phyloP scores from a whole-genome alignment of 2,329 filamentous ascomycete species.

The Neodidymelliopsis sp. region DNA sequence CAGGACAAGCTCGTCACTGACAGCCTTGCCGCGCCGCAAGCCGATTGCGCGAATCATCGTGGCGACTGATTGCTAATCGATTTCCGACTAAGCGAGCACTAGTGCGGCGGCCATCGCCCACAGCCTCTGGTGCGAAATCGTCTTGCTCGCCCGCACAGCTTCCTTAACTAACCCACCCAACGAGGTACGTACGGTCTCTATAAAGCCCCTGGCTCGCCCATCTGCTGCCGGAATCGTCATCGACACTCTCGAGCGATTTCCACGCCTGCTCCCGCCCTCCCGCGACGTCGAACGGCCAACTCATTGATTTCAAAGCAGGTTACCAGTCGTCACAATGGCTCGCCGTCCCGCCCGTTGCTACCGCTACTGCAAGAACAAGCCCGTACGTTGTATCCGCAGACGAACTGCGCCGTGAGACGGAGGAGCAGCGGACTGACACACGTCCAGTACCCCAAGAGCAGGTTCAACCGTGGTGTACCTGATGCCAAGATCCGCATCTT shows the following conservation, averaged over 20 bases:
- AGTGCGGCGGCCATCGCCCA: not conserved
- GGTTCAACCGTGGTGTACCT: constrained; percentile 99
- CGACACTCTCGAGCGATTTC: constrained; percentile 21
- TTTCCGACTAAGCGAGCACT: constrained; percentile 8
- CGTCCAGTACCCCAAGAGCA: constrained; percentile 97
- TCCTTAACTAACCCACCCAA: constrained; percentile 19
- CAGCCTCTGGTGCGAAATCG: constrained; percentile 10
- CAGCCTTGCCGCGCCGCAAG: not conserved
- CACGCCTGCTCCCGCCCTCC: constrained; percentile 8
- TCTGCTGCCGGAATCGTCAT: constrained; percentile 18
- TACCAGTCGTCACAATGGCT: constrained; percentile 83
- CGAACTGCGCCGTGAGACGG: constrained; percentile 33
- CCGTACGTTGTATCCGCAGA: constrained; percentile 55
- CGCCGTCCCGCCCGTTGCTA: constrained; percentile 99
- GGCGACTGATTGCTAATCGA: constrained; percentile 11
- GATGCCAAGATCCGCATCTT: constrained; percentile 91
- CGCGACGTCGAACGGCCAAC: constrained; percentile 32
- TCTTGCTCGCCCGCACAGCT: constrained; percentile 9
- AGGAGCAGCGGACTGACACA: constrained; percentile 34
- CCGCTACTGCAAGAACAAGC: constrained; percentile 99
- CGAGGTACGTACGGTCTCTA: constrained; percentile 22
- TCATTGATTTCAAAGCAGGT: constrained; percentile 59
- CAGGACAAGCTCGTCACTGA: not conserved
- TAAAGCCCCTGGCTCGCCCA: constrained; percentile 9
- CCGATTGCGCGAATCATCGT: not conserved